Evolutionary conservation across 495 filamentous ascomycete genomes (phyloP), one percentile per base, ranked within the genome.

Genomic region (Physcia stellaris): DNA sequence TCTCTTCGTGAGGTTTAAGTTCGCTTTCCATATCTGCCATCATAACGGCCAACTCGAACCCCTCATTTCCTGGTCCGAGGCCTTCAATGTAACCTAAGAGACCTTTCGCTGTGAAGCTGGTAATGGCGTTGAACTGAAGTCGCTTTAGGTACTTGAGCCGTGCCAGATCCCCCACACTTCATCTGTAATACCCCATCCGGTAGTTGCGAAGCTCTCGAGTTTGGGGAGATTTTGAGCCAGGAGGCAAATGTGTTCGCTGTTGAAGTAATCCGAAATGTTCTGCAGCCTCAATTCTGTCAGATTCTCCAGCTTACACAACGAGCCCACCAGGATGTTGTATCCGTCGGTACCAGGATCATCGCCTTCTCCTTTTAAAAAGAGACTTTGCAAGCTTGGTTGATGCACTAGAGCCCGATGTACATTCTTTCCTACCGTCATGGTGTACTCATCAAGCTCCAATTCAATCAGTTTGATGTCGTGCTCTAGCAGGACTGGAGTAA

Each of bases 171-270:
- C 48, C 53, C 71, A 72, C 9, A 67, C 53, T 28, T 56, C 58
- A 43, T 79, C 68, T 0, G 67, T 60, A 21, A 75, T 58, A 9
- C 62, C 65, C 28, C 70, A 71, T 24, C 73, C 71, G 37, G 67
- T 64, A 18, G 67, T 60, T 47, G 60, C 66, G 24, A 81, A 60
- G 4, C 68, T 56, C 45, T 77, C 71, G 12, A 84, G 57, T 3
- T 54, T 46, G 0, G 59, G 56, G 21, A 79, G 55, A 11, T 52
- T 58, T 18, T 58, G 54, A 1, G 72, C 64, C 4, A 83, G 57
- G 7, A 50, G 40, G 16, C 59, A 55, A 28, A 83, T 61, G 32
- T 76, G 56, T 16, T 62, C 54, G 32, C 66, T 64, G 4, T 48
- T 53, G 31, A 79, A 68, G 33, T 64, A 61, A 19, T 75, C 71